Evolutionary conservation across 2,329 filamentous ascomycete species (phyloP).

Genomic region (Botrytis sinoallii): DNA sequence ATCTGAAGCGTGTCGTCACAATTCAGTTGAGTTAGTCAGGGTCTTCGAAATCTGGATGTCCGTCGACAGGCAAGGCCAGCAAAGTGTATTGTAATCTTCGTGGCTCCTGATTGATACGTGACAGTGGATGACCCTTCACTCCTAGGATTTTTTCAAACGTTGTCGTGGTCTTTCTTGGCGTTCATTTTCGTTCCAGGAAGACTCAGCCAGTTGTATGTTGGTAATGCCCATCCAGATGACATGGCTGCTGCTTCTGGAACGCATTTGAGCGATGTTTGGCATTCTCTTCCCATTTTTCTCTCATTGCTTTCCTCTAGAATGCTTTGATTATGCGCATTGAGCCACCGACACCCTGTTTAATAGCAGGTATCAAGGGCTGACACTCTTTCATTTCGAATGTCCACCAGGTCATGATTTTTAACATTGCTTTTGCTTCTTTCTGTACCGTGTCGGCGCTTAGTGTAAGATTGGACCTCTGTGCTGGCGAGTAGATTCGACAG

Average conservation of each 20-base stretch:
- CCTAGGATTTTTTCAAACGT: rapidly evolving
- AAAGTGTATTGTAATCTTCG: not conserved
- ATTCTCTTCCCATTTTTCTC: too few species aligned
- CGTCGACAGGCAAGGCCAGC: not conserved
- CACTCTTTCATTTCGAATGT: too few species aligned
- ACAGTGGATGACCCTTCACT: rapidly evolving
- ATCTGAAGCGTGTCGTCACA: not conserved
- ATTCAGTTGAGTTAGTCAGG: not conserved
- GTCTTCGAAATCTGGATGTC: not conserved
- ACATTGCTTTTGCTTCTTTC: too few species aligned
- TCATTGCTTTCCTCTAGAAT: too few species aligned
- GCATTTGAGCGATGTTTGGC: too few species aligned
- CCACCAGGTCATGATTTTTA: too few species aligned
- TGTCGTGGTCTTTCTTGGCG: not conserved
- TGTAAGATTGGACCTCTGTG: not conserved
- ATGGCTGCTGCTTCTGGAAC: not conserved
- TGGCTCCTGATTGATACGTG: not conserved
- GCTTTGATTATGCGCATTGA: too few species aligned
- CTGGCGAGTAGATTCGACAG: not conserved
- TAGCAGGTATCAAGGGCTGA: too few species aligned
- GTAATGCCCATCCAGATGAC: not conserved
- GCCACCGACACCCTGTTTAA: too few species aligned
- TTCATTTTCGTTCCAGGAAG: too few species aligned
- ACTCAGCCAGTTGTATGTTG: not conserved
- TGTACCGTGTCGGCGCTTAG: not conserved